These are phyloP conservation scores for Eucalyptus marginata DNA, from an alignment of 345 rosid species.

Conservation along the genomic window DNA sequence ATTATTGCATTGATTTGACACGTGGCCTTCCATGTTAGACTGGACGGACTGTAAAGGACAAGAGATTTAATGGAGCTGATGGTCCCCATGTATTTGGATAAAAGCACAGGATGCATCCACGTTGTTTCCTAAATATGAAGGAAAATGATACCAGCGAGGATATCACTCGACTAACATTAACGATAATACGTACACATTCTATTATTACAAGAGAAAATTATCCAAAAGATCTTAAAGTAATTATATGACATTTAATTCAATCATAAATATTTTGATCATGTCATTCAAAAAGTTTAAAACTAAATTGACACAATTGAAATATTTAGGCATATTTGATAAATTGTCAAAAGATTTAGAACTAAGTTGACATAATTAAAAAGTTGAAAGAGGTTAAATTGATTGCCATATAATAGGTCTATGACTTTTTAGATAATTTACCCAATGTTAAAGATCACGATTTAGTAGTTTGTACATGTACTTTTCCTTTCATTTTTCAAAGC, in stretches of 20 bases:
- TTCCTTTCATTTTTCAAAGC: background rate
- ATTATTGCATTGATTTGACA: background rate
- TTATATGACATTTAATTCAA: fast-evolving
- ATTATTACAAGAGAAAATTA: background rate
- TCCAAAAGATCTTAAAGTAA: background rate
- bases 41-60: background rate
- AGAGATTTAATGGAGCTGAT: background rate
- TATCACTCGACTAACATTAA: background rate
- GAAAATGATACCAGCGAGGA: background rate
- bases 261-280: background rate
- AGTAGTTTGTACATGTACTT: background rate
- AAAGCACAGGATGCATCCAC: background rate
- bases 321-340: fast-evolving
- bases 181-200: background rate
- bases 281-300: too few relatives aligned
- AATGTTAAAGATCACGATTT: background rate
- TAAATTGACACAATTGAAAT: fast-evolving
- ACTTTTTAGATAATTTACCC: background rate
- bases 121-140: background rate
- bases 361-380: background rate
- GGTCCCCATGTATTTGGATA: background rate
- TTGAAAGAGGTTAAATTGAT: background rate
- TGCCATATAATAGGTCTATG: background rate
- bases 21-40: background rate
- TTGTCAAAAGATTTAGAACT: background rate